Conservation (phyloP, 257 asterid genomes). For the Ilex asprella region DNA sequence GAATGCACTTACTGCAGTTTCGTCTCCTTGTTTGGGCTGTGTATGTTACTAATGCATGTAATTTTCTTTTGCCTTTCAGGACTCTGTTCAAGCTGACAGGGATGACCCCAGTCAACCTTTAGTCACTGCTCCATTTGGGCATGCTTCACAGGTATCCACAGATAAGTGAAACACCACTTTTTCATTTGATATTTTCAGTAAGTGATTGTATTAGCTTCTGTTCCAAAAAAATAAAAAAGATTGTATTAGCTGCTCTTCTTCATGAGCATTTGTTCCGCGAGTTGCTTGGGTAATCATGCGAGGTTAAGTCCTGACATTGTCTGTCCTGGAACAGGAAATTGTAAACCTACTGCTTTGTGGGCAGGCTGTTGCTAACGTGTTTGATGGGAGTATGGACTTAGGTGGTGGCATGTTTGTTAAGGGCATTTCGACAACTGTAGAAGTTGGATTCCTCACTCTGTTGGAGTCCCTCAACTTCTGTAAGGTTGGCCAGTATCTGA, state of each 20-base stretch:
- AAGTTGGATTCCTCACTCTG: constrained; percentile 92
- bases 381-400: constrained; percentile 88
- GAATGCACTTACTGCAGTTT: background rate
- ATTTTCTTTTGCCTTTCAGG: constrained; percentile 23
- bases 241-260: background rate
- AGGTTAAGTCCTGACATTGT: background rate
- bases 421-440: constrained; percentile 78
- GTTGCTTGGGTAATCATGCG: too few species aligned
- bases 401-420: constrained; percentile 94
- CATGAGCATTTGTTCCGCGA: background rate
- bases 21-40: background rate
- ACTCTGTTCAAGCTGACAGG: constrained; percentile 71
- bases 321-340: constrained; percentile 60
- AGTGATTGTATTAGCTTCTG: too few species aligned
- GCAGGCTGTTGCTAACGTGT: constrained; percentile 76
- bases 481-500: constrained; percentile 78
- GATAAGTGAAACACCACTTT: constrained; percentile 7
- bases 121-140: constrained; percentile 99
- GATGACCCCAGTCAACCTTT: constrained; percentile 92
- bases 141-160: constrained; percentile 90
- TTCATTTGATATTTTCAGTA: background rate
- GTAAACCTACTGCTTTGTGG: constrained; percentile 94
- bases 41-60: constrained; percentile 14
- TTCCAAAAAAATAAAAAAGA: too few species aligned
- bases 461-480: constrained; percentile 89